These are phyloP conservation scores for Fagus sylvatica DNA, from an alignment of 306 rosid genomes.

Conservation along the genomic window DNA sequence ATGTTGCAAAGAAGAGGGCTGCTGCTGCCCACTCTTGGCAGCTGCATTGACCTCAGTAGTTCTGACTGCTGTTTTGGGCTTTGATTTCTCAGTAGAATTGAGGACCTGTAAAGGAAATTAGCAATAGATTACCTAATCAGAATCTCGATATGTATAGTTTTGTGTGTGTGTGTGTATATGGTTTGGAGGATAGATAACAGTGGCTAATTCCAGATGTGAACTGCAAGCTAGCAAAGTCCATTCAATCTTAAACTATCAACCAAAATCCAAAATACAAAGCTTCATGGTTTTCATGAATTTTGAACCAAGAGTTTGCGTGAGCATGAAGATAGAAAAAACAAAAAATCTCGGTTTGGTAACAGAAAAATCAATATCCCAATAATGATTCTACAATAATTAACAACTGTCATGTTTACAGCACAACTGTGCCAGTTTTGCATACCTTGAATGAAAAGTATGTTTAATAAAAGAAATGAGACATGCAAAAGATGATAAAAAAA, in stretches of 20 bases:
- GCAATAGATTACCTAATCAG: constrained; percentile 11
- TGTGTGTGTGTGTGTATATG: background rate
- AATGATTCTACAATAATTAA: background rate
- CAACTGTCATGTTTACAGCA: background rate
- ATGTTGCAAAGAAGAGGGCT: constrained; percentile 46
- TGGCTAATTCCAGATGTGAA: background rate
- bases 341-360: background rate
- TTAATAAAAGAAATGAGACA: background rate
- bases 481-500: background rate
- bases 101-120: constrained; percentile 47
- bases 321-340: background rate
- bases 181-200: background rate
- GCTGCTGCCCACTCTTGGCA: constrained; percentile 67
- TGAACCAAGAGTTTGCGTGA: background rate
- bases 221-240: background rate
- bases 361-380: background rate
- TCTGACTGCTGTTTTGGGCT: constrained; percentile 65
- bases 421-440: background rate
- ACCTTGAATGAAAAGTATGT: background rate
- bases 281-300: background rate
- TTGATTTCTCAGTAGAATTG: constrained; percentile 81
- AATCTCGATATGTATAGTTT: background rate
- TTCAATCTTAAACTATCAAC: background rate
- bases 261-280: background rate
- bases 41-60: constrained; percentile 58